A percentile compares a stretch with the other conserved stretches of the same genome.
phyloP scores from a whole-genome alignment of 2,329 filamentous ascomycete genomes.

The Ophiocordyceps robertsii region DNA sequence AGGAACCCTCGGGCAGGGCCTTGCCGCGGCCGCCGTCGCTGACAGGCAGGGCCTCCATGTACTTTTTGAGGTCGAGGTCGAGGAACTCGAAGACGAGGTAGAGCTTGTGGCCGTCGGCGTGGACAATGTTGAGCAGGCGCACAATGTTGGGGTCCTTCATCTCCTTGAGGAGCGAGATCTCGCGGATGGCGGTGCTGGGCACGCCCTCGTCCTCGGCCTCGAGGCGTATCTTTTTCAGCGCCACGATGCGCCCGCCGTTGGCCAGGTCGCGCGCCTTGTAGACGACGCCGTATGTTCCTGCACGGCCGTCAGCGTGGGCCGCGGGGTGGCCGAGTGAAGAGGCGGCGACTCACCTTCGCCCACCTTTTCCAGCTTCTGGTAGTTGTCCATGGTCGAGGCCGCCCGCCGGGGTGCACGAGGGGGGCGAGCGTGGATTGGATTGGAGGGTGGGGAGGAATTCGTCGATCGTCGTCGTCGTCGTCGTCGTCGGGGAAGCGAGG shows the following conservation, averaged over 20 bases:
- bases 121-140: conserved; percentile 78
- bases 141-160: conserved; percentile 90
- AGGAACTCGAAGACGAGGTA: conserved; percentile 90
- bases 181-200: conserved; percentile 82
- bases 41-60: conserved; percentile 83
- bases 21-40: conserved; percentile 77
- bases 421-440: no score
- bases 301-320: conserved; percentile 1
- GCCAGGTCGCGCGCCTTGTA: conserved; percentile 86
- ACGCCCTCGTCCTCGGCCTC: conserved; percentile 93
- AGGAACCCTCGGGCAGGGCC: conserved; percentile 66
- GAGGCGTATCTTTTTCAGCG: conserved; percentile 88
- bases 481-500: no score
- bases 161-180: conserved; percentile 88
- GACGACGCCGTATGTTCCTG: conserved; percentile 88
- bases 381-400: conserved; percentile 64
- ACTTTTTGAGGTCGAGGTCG: conserved; percentile 86
- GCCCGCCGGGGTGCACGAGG: no score
- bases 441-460: no score
- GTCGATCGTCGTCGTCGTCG: no score
- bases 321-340: background rate
- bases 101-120: conserved; percentile 87
- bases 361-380: conserved; percentile 93
- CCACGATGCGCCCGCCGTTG: conserved; percentile 73
- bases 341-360: conserved; percentile 61